A percentile compares a stretch with the other conserved stretches of the same genome.
These are phyloP conservation scores for Tarenaya hassleriana DNA, from an alignment of 345 rosid genomes.

Conservation along the genomic window DNA sequence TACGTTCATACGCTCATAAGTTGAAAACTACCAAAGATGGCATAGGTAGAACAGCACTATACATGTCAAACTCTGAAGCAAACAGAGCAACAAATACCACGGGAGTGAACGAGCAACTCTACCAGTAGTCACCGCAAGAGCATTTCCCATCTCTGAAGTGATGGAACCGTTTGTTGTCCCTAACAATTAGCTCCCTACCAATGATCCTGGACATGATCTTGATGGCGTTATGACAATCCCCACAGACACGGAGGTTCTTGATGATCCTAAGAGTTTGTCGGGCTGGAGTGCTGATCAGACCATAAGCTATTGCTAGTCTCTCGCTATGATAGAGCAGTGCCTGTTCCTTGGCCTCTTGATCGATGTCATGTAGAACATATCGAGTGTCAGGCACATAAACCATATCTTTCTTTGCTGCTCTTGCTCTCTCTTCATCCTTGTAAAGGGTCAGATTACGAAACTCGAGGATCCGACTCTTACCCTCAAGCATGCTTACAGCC, in stretches of 20 bases:
- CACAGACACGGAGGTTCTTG: slow-evolving; percentile 73
- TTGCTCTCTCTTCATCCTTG: slow-evolving; percentile 62
- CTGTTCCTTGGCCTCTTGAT: slow-evolving; percentile 80
- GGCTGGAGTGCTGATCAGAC: slow-evolving; percentile 67
- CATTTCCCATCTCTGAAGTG: slow-evolving; percentile 57
- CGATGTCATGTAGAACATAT: slow-evolving; percentile 70
- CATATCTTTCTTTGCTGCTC: slow-evolving; percentile 45
- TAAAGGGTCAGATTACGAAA: slow-evolving; percentile 50
- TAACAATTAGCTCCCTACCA: slow-evolving; percentile 60
- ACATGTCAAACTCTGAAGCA: slow-evolving; percentile 17
- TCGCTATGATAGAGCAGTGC: slow-evolving; percentile 74
- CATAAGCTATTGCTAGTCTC: slow-evolving; percentile 74
- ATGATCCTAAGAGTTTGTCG: slow-evolving; percentile 61
- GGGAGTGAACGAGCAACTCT: slow-evolving; percentile 10
- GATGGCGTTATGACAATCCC: slow-evolving; percentile 74
- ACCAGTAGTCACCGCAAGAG: slow-evolving; percentile 60
- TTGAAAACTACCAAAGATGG: no score
- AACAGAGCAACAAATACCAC: not conserved
- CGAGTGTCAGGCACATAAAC: slow-evolving; percentile 66
- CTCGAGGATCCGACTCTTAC: slow-evolving; percentile 53
- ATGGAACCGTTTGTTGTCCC: slow-evolving; percentile 81
- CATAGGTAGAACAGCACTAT: slow-evolving; percentile 23
- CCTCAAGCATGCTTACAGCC: slow-evolving; percentile 56
- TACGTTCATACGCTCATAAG: no score
- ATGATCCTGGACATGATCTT: slow-evolving; percentile 76